Conservation (phyloP, 1,284 basidiomycete genomes). For the Marasmius sp. region DNA sequence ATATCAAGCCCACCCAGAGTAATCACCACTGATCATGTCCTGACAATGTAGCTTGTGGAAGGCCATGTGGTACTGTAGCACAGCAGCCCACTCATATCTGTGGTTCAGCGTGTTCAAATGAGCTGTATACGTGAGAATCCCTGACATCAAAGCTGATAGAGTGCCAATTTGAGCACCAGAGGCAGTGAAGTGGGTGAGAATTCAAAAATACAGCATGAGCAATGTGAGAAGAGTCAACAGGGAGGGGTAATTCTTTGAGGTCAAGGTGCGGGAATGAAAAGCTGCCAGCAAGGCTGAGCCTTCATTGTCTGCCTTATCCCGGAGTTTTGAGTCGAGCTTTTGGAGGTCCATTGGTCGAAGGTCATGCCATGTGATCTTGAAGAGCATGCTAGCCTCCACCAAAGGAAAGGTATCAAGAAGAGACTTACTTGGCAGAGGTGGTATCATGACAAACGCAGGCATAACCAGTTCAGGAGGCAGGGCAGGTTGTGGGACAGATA, state of each 20-base stretch:
- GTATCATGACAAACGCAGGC: too few species aligned
- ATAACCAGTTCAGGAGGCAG: too few species aligned
- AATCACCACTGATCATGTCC: slow-evolving; percentile 2
- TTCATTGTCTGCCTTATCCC: neutral
- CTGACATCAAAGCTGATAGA: neutral
- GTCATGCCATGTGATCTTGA: neutral
- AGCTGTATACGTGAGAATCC: neutral
- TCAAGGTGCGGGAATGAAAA: neutral
- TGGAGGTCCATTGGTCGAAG: neutral
- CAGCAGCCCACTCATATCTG: neutral
- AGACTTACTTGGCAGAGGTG: too few species aligned
- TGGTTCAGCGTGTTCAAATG: neutral
- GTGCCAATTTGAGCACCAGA: neutral
- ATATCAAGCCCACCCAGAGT: neutral
- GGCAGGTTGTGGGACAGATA: too few species aligned
- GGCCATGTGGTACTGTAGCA: slow-evolving; percentile 6
- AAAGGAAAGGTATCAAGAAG: neutral
- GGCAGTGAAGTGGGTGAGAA: neutral
- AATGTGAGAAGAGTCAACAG: neutral
- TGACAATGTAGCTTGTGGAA: neutral
- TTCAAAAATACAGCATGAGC: neutral
- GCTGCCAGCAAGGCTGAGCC: neutral
- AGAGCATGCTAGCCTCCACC: neutral
- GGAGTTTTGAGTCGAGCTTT: slow-evolving; percentile 1
- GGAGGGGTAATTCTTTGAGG: slow-evolving; percentile 1